Evolutionary conservation across 2,329 filamentous ascomycete genomes (phyloP).

Genomic region (Penicillium sp.): DNA sequence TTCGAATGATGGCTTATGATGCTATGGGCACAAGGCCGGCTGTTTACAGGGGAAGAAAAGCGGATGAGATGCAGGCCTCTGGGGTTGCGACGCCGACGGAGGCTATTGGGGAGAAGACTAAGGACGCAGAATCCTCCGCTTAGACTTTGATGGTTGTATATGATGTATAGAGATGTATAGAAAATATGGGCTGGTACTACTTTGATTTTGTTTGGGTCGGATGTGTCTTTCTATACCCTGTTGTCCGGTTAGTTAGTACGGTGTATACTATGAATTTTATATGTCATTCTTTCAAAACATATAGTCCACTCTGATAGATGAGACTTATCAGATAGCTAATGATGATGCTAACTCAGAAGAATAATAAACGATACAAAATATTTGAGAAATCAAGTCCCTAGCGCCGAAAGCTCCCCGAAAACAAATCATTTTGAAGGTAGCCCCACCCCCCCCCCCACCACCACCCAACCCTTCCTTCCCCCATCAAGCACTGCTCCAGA

Average conservation of each 20-base stretch:
- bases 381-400: neutral
- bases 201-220: neutral
- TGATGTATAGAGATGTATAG: neutral
- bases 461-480: too few species aligned
- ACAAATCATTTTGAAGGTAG: neutral
- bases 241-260: neutral
- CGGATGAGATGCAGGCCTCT: conserved; percentile 45
- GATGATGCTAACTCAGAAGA: neutral
- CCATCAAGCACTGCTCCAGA: neutral
- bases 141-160: conserved; percentile 3
- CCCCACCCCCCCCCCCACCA: neutral
- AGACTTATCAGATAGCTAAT: neutral
- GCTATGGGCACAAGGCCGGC: conserved; percentile 45
- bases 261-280: neutral
- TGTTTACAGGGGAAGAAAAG: conserved; percentile 36
- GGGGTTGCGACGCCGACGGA: conserved; percentile 51
- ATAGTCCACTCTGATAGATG: neutral
- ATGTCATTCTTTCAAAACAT: neutral
- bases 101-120: conserved; percentile 36
- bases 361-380: neutral
- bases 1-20: conserved; percentile 63
- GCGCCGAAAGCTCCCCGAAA: conserved; percentile 1
- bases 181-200: neutral
- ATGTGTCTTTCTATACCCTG: neutral
- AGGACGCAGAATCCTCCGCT: conserved; percentile 10